Conservation (phyloP, 2,329 filamentous ascomycete genomes). For the Microdochium trichocladiopsis region DNA sequence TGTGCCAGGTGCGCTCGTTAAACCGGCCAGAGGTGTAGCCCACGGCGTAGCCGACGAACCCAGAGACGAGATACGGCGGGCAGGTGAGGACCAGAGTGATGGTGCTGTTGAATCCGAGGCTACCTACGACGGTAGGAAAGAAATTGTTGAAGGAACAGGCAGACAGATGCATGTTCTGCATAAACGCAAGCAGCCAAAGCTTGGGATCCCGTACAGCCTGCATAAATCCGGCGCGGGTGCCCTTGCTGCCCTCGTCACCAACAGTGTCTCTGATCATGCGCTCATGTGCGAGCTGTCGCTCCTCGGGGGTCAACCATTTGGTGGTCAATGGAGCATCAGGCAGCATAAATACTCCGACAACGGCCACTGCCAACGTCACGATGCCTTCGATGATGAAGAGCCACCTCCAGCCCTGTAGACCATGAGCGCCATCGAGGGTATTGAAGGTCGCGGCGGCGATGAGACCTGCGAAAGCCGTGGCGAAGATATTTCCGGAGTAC, state of each 20-base stretch:
- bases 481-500: slow-evolving; percentile 26
- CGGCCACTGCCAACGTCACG: slow-evolving; percentile 21
- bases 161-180: slow-evolving; percentile 42
- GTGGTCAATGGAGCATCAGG: neutral
- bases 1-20: neutral
- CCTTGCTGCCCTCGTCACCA: slow-evolving; percentile 2
- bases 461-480: slow-evolving; percentile 26
- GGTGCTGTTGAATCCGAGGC: slow-evolving; percentile 9
- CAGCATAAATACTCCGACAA: neutral
- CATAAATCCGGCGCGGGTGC: slow-evolving; percentile 15
- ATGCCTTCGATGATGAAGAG: slow-evolving; percentile 37
- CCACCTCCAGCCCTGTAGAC: slow-evolving; percentile 34
- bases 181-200: slow-evolving; percentile 37
- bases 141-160: slow-evolving; percentile 35
- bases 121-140: slow-evolving; percentile 10
- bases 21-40: slow-evolving; percentile 3
- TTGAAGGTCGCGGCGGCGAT: slow-evolving; percentile 25
- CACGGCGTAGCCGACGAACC: slow-evolving; percentile 5
- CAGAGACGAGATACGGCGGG: slow-evolving; percentile 8
- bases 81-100: slow-evolving; percentile 12
- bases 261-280: neutral
- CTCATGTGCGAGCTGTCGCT: neutral
- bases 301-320: neutral
- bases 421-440: slow-evolving; percentile 19
- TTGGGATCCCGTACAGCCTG: slow-evolving; percentile 30